A percentile compares a stretch with the other conserved stretches of the same genome.
Evolutionary conservation across 2,329 filamentous ascomycete genomes (phyloP).

Genomic region (Apiospora marii): DNA sequence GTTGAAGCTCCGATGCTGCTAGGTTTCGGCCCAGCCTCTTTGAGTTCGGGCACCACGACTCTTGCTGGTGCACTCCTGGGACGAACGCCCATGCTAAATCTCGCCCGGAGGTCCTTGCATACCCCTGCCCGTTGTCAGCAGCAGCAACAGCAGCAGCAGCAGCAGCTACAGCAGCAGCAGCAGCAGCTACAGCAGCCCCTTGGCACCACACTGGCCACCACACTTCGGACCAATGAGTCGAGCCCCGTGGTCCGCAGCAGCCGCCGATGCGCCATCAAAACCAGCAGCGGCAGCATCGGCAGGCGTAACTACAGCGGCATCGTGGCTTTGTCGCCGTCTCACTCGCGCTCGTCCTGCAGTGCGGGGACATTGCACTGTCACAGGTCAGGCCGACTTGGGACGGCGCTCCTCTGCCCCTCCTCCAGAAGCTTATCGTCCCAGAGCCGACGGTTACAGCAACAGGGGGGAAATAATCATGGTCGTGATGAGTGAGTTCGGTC

Average conservation of each 20-base stretch:
- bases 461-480: slow-evolving; percentile 10
- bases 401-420: not conserved
- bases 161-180: not conserved
- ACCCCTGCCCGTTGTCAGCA: slow-evolving; percentile 19
- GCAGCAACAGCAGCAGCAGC: not conserved
- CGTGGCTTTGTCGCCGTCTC: slow-evolving; percentile 5
- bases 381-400: slow-evolving; percentile 9
- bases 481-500: slow-evolving; percentile 14
- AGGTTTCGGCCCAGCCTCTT: slow-evolving; percentile 22
- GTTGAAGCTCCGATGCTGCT: slow-evolving; percentile 10
- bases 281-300: not conserved
- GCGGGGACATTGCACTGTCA: slow-evolving; percentile 5
- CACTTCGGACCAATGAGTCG: slow-evolving; percentile 17
- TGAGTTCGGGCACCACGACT: slow-evolving; percentile 20
- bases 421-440: slow-evolving; percentile 8
- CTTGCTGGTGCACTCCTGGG: not conserved
- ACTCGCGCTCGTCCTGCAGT: slow-evolving; percentile 14
- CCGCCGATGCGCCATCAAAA: not conserved
- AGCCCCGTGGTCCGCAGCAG: not conserved
- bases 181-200: not conserved
- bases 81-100: slow-evolving; percentile 15
- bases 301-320: not conserved
- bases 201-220: slow-evolving; percentile 14
- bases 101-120: slow-evolving; percentile 22
- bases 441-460: slow-evolving; percentile 18